A percentile compares a stretch with the other conserved stretches of the same genome.
Evolutionary conservation across 495 filamentous ascomycete genomes (phyloP).

Genomic region (Annulohypoxylon moriforme): DNA sequence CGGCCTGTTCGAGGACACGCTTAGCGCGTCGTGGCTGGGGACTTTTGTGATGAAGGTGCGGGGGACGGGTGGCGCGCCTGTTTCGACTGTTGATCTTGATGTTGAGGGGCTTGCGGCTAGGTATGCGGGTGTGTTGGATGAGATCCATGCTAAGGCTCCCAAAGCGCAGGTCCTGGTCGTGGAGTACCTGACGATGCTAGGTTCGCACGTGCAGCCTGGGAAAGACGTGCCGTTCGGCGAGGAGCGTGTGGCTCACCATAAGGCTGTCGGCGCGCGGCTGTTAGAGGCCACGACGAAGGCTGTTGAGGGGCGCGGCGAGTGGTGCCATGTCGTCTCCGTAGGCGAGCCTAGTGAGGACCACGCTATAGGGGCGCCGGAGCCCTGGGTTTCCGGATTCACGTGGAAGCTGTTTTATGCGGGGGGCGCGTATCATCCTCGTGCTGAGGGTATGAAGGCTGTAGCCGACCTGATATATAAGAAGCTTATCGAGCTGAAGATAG

Average conservation of each 20-base stretch:
- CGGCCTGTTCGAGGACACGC: conserved; percentile 52
- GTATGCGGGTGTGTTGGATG: conserved; percentile 52
- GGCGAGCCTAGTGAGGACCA: conserved; percentile 48
- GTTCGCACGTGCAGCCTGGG: conserved; percentile 47
- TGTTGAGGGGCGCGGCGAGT: conserved; percentile 46
- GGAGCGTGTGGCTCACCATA: conserved; percentile 51
- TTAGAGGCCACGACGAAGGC: conserved; percentile 48
- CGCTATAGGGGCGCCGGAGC: conserved; percentile 50
- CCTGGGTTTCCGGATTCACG: conserved; percentile 54
- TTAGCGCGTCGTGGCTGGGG: conserved; percentile 35
- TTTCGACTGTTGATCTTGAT: conserved; percentile 19
- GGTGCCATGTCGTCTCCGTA: conserved; percentile 48
- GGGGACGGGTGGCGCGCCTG: conserved; percentile 30
- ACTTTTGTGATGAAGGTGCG: conserved; percentile 22
- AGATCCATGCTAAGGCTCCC: conserved; percentile 53
- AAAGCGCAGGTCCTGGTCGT: conserved; percentile 53
- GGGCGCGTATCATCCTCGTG: conserved; percentile 50
- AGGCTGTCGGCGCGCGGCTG: conserved; percentile 44
- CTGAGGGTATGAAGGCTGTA: conserved; percentile 51
- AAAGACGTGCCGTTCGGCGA: conserved; percentile 51
- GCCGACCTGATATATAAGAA: conserved; percentile 50
- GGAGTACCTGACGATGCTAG: conserved; percentile 59
- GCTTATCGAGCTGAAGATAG: conserved; percentile 41
- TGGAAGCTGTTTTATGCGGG: conserved; percentile 44
- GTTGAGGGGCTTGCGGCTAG: conserved; percentile 44